A percentile compares a stretch with the other conserved stretches of the same genome.
Evolutionary conservation across 2,329 filamentous ascomycete genomes (phyloP).

Genomic region (Myriosclerotinia curreyana): DNA sequence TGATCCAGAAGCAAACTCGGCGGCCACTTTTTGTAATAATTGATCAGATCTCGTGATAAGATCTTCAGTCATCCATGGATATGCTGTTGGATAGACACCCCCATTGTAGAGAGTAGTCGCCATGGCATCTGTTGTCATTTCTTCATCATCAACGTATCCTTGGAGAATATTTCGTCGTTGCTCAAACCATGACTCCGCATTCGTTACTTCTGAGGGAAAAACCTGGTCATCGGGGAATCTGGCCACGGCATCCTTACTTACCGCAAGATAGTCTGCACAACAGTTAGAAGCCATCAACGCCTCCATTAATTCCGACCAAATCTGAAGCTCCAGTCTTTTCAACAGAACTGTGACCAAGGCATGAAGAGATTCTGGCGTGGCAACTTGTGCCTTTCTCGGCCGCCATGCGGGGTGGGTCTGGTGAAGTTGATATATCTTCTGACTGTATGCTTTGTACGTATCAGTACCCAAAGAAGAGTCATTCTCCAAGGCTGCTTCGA

Average conservation of each 20-base stretch:
- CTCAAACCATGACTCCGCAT: constrained; percentile 32
- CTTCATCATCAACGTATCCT: constrained; percentile 25
- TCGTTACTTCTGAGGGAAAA: constrained; percentile 33
- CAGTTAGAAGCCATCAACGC: constrained; percentile 35
- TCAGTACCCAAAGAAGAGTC: constrained; percentile 32
- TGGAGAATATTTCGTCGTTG: constrained; percentile 30
- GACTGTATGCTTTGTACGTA: constrained; percentile 32
- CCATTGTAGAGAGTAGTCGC: constrained; percentile 30
- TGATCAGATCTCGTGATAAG: constrained; percentile 29
- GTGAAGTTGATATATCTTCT: constrained; percentile 32
- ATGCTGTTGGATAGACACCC: constrained; percentile 32
- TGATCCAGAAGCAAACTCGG: constrained; percentile 30
- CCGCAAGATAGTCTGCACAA: constrained; percentile 31
- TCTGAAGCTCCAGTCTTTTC: constrained; percentile 33
- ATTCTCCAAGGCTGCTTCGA: constrained; percentile 31
- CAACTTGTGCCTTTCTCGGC: constrained; percentile 28
- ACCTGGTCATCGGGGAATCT: constrained; percentile 34
- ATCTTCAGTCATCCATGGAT: constrained; percentile 33
- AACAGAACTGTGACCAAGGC: constrained; percentile 28
- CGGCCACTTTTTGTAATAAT: constrained; percentile 27
- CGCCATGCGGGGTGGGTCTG: constrained; percentile 32
- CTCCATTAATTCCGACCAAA: constrained; percentile 36
- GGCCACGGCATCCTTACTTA: constrained; percentile 31
- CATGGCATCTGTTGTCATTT: constrained; percentile 25
- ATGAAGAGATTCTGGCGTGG: constrained; percentile 30